Evolutionary conservation across 179 eudicot species (phyloP).

Genomic region (Drosera spatulata): DNA sequence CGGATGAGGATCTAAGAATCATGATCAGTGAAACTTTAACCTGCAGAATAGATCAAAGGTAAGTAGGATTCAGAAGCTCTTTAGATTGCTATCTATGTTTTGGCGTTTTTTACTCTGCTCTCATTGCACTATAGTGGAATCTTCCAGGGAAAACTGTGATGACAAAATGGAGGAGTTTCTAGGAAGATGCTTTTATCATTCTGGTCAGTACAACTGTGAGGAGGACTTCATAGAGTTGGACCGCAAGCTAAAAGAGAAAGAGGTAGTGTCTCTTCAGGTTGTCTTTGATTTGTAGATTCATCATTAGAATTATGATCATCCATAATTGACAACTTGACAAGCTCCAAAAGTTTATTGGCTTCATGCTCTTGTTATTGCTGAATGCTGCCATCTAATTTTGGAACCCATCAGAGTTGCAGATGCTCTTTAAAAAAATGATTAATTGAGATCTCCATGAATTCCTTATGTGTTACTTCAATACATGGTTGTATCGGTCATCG

Average conservation of each 20-base stretch:
- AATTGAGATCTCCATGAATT: too few relatives aligned
- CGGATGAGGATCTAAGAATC: conserved; percentile 58
- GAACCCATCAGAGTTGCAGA: too few relatives aligned
- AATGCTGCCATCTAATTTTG: too few relatives aligned
- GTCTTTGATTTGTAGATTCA: too few relatives aligned
- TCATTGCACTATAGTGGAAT: conserved; percentile 8
- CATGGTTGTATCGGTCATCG: too few relatives aligned
- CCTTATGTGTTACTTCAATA: too few relatives aligned
- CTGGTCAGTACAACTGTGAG: conserved; percentile 59
- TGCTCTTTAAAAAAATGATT: too few relatives aligned
- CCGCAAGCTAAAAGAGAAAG: conserved; percentile 51
- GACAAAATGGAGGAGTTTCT: conserved; percentile 67
- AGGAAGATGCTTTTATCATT: conserved; percentile 67
- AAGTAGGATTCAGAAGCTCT: not conserved
- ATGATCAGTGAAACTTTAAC: conserved; percentile 72
- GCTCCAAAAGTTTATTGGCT: too few relatives aligned
- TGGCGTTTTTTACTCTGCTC: conserved; percentile 1
- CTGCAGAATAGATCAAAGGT: conserved; percentile 80
- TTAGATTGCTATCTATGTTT: conserved; percentile 1
- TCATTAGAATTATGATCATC: too few relatives aligned
- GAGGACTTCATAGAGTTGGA: conserved; percentile 45
- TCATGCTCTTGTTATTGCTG: too few relatives aligned
- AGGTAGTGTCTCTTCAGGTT: conserved; percentile 23
- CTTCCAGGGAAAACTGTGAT: conserved; percentile 67
- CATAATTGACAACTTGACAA: too few relatives aligned